Evolutionary conservation across 2,329 filamentous ascomycete genomes (phyloP).

Genomic region (Penicillium brasilianum): DNA sequence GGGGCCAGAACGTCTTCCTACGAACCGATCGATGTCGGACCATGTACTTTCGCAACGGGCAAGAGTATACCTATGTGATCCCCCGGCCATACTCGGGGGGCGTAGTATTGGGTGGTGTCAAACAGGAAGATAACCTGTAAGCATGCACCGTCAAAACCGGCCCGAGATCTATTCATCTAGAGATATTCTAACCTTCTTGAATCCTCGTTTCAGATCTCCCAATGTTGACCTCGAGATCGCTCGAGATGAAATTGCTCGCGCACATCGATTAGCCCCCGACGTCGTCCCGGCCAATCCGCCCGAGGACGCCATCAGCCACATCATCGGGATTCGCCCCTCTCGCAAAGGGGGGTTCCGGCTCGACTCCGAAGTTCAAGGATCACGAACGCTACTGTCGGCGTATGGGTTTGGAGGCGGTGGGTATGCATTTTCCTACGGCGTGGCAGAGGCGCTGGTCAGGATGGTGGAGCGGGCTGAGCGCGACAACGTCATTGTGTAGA

Average conservation of each 20-base stretch:
- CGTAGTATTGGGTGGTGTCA: slow-evolving; percentile 44
- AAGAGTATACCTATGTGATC: slow-evolving; percentile 48
- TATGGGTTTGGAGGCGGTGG: slow-evolving; percentile 48
- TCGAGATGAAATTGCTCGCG: slow-evolving; percentile 46
- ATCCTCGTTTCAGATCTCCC: slow-evolving; percentile 32
- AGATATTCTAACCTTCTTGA: not conserved
- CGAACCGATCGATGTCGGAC: slow-evolving; percentile 37
- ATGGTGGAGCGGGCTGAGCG: slow-evolving; percentile 43
- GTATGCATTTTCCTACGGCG: slow-evolving; percentile 46
- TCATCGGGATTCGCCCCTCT: slow-evolving; percentile 45
- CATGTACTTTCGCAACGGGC: slow-evolving; percentile 44
- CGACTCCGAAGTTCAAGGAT: slow-evolving; percentile 36
- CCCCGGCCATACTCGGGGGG: slow-evolving; percentile 42
- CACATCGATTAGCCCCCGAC: slow-evolving; percentile 44
- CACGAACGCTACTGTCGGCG: slow-evolving; percentile 39
- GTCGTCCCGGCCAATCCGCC: slow-evolving; percentile 41
- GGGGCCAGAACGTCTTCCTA: slow-evolving; percentile 47
- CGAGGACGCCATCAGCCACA: slow-evolving; percentile 37
- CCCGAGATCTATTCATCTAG: not conserved
- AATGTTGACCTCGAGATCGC: slow-evolving; percentile 44
- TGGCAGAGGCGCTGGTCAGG: slow-evolving; percentile 41
- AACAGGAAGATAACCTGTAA: slow-evolving; percentile 41
- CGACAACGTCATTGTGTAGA: slow-evolving; percentile 35
- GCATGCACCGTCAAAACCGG: slow-evolving; percentile 1
- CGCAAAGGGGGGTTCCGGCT: slow-evolving; percentile 43